phyloP scores from a whole-genome alignment of 306 rosid species.

The Astragalus glycyphyllos region DNA sequence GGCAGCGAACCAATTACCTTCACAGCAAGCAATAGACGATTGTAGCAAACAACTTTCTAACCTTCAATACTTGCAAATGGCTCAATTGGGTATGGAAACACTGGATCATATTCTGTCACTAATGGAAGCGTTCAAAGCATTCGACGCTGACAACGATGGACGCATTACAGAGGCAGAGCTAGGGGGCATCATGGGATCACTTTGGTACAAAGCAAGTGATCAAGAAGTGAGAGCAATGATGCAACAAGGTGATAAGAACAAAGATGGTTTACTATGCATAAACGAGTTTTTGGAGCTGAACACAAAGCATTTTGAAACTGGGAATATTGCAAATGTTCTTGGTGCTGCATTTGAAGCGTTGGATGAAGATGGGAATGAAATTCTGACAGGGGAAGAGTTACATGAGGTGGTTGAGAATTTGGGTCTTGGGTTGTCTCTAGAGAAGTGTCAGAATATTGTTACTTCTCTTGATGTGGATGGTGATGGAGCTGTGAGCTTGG shows the following conservation, averaged over 20 bases:
- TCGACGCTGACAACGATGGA: slow-evolving; percentile 72
- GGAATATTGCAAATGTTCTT: slow-evolving; percentile 47
- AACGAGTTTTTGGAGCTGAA: slow-evolving; percentile 47
- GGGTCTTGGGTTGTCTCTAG: slow-evolving; percentile 49
- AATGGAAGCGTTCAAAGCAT: slow-evolving; percentile 68
- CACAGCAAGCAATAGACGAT: not conserved
- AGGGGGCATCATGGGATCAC: slow-evolving; percentile 66
- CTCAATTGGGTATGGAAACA: slow-evolving; percentile 58
- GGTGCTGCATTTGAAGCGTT: slow-evolving; percentile 54
- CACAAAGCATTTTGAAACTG: slow-evolving; percentile 61
- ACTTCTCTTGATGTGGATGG: slow-evolving; percentile 71
- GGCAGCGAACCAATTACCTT: not conserved
- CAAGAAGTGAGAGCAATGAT: slow-evolving; percentile 70
- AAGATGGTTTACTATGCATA: slow-evolving; percentile 62
- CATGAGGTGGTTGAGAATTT: slow-evolving; percentile 51
- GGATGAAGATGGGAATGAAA: slow-evolving; percentile 55
- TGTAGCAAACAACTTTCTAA: not conserved
- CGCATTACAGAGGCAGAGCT: slow-evolving; percentile 62
- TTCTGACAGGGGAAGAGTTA: slow-evolving; percentile 62
- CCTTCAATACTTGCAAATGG: slow-evolving; percentile 26
- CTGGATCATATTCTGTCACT: slow-evolving; percentile 58
- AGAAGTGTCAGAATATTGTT: slow-evolving; percentile 63
- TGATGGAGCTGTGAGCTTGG: slow-evolving; percentile 71
- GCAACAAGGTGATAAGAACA: slow-evolving; percentile 68
- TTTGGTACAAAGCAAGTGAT: slow-evolving; percentile 63